These are phyloP conservation scores for Lodderomyces theae DNA, from an alignment of 1,139 yeast genomes.

Conservation along the genomic window DNA sequence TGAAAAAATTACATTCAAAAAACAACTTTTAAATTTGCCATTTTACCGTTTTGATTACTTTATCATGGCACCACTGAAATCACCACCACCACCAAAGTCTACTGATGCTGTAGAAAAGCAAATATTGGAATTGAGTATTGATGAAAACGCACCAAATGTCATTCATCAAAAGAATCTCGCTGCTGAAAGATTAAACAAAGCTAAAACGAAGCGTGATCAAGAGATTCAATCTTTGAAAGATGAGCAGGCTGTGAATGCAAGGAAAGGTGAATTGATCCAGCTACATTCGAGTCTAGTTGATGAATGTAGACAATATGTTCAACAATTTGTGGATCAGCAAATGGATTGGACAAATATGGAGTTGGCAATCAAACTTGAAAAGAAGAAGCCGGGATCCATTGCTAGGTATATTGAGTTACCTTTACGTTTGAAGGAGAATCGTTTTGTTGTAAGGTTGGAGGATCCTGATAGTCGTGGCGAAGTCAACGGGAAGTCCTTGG, in stretches of 20 bases:
- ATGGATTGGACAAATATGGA: conserved; percentile 96
- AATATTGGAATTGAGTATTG: conserved; percentile 3
- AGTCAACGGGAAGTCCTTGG: too few species aligned
- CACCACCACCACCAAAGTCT: conserved; percentile 1
- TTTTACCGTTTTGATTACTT: neutral
- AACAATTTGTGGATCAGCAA: conserved; percentile 67
- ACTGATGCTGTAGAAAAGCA: conserved; percentile 1
- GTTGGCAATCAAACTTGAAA: conserved; percentile 67
- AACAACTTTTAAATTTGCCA: neutral
- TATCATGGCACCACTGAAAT: neutral
- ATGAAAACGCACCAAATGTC: conserved; percentile 23
- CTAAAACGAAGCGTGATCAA: conserved; percentile 67
- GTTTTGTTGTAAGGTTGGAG: conserved; percentile 59
- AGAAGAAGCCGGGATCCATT: conserved; percentile 58
- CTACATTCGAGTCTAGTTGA: conserved; percentile 69
- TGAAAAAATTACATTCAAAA: too few species aligned
- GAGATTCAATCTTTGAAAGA: conserved; percentile 67
- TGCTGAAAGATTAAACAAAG: conserved; percentile 67
- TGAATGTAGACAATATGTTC: conserved; percentile 67
- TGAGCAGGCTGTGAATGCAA: conserved; percentile 62
- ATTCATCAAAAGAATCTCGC: conserved; percentile 80
- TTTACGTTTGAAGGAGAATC: conserved; percentile 66
- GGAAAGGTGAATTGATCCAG: conserved; percentile 73
- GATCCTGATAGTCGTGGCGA: conserved; percentile 33
- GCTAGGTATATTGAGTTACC: conserved; percentile 68